A percentile compares a stretch with the other conserved stretches of the same genome.
These are phyloP conservation scores for Apiospora hydei DNA, from an alignment of 2,329 filamentous ascomycete species.

Conservation along the genomic window DNA sequence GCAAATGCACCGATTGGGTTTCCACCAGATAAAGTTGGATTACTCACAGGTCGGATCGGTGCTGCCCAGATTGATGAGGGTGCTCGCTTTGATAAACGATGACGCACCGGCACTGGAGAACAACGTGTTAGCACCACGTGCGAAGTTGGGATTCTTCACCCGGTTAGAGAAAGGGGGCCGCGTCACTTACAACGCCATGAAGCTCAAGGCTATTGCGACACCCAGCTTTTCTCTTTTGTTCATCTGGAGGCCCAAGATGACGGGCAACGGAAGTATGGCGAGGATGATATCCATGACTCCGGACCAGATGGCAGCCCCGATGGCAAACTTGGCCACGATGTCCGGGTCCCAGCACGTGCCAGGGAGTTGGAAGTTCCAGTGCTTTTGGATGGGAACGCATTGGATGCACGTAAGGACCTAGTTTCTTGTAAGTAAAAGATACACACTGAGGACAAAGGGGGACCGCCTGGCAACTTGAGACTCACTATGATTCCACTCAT, in stretches of 20 bases:
- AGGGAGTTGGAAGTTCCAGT: conserved; percentile 24
- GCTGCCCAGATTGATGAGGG: conserved; percentile 30
- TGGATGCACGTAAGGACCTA: conserved; percentile 32
- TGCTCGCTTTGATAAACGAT: conserved; percentile 35
- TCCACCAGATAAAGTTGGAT: not conserved
- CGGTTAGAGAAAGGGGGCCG: not conserved
- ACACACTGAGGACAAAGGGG: not conserved
- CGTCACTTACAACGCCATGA: conserved; percentile 37
- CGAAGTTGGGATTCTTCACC: not conserved
- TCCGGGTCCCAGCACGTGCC: conserved; percentile 29
- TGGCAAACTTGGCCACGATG: conserved; percentile 26
- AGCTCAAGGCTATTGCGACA: conserved; percentile 41
- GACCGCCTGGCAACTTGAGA: not conserved
- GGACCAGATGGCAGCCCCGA: conserved; percentile 34
- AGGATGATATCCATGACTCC: conserved; percentile 39
- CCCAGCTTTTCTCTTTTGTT: conserved; percentile 40
- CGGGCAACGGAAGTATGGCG: conserved; percentile 40
- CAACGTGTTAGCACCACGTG: not conserved
- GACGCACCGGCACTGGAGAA: conserved; percentile 34
- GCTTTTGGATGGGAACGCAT: conserved; percentile 31
- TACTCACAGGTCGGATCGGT: conserved; percentile 31
- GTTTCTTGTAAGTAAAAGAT: not conserved
- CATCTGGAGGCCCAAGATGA: conserved; percentile 41
- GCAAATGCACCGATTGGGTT: not conserved
- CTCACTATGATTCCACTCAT: conserved; percentile 32